A percentile compares a stretch with the other conserved stretches of the same genome.
Evolutionary conservation across 75 land plant species (phyloP).

Genomic region (Gnetum montanum): DNA sequence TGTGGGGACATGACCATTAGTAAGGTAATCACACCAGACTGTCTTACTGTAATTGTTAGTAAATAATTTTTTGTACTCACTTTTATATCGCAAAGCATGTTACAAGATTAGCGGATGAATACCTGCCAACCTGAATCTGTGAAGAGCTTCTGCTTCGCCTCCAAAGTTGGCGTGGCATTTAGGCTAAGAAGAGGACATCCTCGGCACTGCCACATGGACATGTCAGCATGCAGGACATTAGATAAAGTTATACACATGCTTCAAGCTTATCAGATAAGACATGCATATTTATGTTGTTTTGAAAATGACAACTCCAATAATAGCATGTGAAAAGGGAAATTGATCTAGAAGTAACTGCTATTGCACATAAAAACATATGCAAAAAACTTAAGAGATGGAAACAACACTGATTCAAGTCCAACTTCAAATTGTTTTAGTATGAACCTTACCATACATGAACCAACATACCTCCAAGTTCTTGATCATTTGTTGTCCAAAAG

Average conservation of each 20-base stretch:
- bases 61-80: no score
- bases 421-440: no score
- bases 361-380: background rate
- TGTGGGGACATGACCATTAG: no score
- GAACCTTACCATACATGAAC: no score
- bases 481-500: slow-evolving; percentile 98
- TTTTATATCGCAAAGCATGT: no score
- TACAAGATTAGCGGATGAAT: no score
- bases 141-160: slow-evolving; percentile 73
- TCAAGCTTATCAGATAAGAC: background rate
- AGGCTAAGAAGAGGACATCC: slow-evolving; percentile 85
- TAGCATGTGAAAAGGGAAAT: background rate
- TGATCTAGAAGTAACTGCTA: background rate
- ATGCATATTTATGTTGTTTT: background rate
- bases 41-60: no score
- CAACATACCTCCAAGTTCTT: slow-evolving; percentile 96
- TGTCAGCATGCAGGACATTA: no score
- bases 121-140: slow-evolving; percentile 94
- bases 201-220: slow-evolving; percentile 52
- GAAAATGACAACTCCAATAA: background rate
- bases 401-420: no score
- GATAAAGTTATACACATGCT: background rate
- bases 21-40: no score
- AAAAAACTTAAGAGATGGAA: background rate
- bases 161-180: slow-evolving; percentile 80